Evolutionary conservation across 257 asterid species (phyloP).

Genomic region (Knoxia roxburghii): DNA sequence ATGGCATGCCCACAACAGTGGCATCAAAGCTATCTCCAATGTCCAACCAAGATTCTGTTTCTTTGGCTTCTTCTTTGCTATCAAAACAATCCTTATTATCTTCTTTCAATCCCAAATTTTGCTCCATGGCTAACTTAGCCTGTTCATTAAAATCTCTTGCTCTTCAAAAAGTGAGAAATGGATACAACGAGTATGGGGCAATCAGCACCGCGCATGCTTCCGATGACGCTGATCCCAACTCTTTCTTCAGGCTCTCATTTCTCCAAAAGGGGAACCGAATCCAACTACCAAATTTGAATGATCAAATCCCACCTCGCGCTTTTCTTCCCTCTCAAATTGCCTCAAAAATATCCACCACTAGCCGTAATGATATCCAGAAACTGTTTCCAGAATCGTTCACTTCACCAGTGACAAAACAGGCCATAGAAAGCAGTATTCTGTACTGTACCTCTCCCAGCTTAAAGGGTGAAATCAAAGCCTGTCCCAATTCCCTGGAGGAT

Average conservation of each 20-base stretch:
- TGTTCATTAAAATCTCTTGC: background rate
- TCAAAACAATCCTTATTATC: conserved; percentile 11
- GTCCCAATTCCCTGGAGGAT: conserved; percentile 35
- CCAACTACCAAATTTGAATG: background rate
- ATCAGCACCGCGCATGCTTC: background rate
- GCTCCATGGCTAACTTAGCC: conserved; percentile 27
- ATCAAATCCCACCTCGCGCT: background rate
- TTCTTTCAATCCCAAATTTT: conserved; percentile 18
- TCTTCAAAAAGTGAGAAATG: too few species aligned
- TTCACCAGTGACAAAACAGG: background rate
- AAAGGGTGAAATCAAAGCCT: conserved; percentile 32
- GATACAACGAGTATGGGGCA: background rate
- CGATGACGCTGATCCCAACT: background rate
- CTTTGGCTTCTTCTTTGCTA: conserved; percentile 2
- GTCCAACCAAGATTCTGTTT: conserved; percentile 4
- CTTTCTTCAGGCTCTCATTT: background rate
- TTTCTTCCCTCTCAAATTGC: conserved; percentile 6
- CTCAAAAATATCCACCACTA: background rate
- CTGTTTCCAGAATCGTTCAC: background rate
- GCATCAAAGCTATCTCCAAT: conserved; percentile 35
- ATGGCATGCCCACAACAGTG: conserved; percentile 26
- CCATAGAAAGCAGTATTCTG: conserved; percentile 1
- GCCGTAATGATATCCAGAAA: background rate
- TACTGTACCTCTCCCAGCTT: conserved; percentile 25
- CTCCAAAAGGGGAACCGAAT: background rate